Evolutionary conservation across 352 stramenopile genomes (phyloP).

Genomic region (Globisporangium recalcitrans): DNA sequence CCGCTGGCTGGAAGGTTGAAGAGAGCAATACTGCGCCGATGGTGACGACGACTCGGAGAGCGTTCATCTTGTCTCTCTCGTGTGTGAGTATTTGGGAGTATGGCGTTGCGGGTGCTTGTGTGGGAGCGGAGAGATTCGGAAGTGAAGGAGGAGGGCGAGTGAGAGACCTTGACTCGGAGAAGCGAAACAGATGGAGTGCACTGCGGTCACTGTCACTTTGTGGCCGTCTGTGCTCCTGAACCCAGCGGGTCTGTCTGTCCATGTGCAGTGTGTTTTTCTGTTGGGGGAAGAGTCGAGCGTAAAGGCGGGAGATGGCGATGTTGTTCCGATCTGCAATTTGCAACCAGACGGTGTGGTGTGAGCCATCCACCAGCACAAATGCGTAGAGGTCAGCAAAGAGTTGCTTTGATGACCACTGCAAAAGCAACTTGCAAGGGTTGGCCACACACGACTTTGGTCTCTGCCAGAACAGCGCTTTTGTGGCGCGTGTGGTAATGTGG

Average conservation of each 20-base stretch:
- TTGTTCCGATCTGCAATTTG: neutral
- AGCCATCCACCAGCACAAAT: no score
- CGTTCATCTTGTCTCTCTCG: conserved; percentile 4
- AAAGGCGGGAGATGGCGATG: neutral
- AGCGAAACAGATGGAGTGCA: neutral
- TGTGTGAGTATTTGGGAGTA: neutral
- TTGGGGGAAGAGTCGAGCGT: neutral
- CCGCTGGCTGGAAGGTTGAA: neutral
- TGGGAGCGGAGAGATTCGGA: conserved; percentile 1
- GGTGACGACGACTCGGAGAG: neutral
- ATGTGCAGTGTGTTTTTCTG: neutral
- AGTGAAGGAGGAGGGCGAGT: neutral
- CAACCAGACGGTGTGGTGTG: neutral
- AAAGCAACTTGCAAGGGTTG: neutral
- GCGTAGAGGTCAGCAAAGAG: neutral
- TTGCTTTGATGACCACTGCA: neutral
- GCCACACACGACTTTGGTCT: neutral
- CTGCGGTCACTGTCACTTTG: neutral
- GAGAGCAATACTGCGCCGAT: conserved; percentile 8
- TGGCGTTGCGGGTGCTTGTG: neutral
- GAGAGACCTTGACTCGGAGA: neutral
- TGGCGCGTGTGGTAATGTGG: neutral
- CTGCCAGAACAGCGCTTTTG: neutral
- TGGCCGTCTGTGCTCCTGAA: neutral
- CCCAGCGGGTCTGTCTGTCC: neutral